Base-by-base conservation (phyloP, 2,329 filamentous ascomycete species). In the Botryosphaeria dothidea region DNA sequence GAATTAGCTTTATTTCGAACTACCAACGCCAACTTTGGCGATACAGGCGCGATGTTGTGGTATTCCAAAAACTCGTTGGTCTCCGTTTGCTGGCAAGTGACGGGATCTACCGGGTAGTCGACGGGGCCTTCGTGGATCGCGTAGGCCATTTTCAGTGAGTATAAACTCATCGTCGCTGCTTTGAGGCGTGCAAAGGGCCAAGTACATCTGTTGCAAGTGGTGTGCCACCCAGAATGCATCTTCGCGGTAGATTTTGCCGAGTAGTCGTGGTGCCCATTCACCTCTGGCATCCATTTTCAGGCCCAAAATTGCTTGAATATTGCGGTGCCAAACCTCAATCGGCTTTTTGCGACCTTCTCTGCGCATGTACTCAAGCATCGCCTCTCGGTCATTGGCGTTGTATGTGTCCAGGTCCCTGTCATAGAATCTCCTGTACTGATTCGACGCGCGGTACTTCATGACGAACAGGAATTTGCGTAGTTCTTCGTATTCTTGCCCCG, bases 401-500 rank as follows among this genome's bases (percentile, higher is more conserved):
- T 83, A 84, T 0, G 67, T 69, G 2, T 78, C 70, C 56, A 78
- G 72, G 46, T 77, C 71, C 34, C 31, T 41, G 21, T 51, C 15
- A 9, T 27, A 62, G 69, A 76, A 82, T 0, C 78, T 74, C 15
- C 64, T 58, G 64, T 76, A 72, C 51, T 80, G 79, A 4, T 41
- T 65, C 1, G 69, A 70, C n/a, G 72, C 71, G 15, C 81, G 78
- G 54, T 82, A 83, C 65, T 80, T 80, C 69, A 83, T 75, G 3
- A 83, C 68, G 66, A 82, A 83, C 2, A 81, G 71, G 57, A 82
- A 82, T 62, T 82, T 82, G 51, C 81, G 78, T 9, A 83, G 38
- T 1, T 73, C 58, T 66, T 83, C 72, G 49, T 72, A 69, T 21
- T 81, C 73, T 0, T 56, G 34, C 4, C 79, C 72, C 1, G 68